phyloP scores from a whole-genome alignment of 805 yeast genomes.

The Nakazawaea ambrosiae region DNA sequence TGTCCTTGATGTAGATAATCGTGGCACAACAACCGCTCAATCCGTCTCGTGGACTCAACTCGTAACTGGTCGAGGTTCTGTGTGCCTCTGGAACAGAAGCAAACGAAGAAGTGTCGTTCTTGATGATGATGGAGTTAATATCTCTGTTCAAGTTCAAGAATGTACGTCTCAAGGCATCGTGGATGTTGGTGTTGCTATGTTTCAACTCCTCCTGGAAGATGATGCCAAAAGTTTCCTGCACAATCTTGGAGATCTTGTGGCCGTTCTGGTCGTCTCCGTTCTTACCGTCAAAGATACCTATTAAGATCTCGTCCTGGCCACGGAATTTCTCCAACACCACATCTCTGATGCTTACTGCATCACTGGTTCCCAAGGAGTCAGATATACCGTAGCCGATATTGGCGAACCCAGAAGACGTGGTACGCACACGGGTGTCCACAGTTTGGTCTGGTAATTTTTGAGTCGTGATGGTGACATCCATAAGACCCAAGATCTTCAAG shows the following conservation, averaged over 20 bases:
- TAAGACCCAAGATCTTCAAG: constrained; percentile 71
- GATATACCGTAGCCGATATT: constrained; percentile 86
- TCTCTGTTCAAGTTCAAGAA: constrained; percentile 78
- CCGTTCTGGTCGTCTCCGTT: constrained; percentile 48
- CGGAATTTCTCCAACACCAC: constrained; percentile 82
- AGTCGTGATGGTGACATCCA: constrained; percentile 92
- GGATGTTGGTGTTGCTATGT: constrained; percentile 40
- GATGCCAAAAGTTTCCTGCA: constrained; percentile 65
- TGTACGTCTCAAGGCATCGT: constrained; percentile 75
- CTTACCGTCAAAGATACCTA: constrained; percentile 84
- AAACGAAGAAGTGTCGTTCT: constrained; percentile 33
- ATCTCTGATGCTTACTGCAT: constrained; percentile 68
- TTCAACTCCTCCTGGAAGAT: constrained; percentile 63
- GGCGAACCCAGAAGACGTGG: constrained; percentile 76
- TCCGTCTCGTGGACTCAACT: constrained; percentile 60
- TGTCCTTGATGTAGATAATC: constrained; percentile 68
- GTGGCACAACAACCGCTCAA: constrained; percentile 82
- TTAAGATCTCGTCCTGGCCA: constrained; percentile 73
- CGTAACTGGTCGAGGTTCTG: constrained; percentile 40
- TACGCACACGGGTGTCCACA: constrained; percentile 76
- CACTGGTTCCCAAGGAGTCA: constrained; percentile 69
- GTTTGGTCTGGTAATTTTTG: constrained; percentile 86
- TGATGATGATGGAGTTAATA: constrained; percentile 54
- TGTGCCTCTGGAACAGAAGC: constrained; percentile 41
- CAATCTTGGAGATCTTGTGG: constrained; percentile 61